phyloP scores from a whole-genome alignment of 768 basidiomycete species.

The Amanita muscaria region DNA sequence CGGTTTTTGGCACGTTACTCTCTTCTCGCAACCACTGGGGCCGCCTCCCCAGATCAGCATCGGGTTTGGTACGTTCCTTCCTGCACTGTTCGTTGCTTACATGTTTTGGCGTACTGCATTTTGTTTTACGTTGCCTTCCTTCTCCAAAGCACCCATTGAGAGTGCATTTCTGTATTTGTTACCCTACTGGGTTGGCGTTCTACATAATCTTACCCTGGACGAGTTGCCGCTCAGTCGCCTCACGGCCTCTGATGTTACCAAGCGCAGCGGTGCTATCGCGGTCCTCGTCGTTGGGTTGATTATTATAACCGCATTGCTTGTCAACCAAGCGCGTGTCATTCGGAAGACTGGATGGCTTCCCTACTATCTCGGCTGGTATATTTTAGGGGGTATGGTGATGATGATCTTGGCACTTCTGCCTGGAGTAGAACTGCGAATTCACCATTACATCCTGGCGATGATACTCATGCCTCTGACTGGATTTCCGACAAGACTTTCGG shows the following conservation, averaged over 20 bases:
- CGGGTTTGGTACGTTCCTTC: slow-evolving; percentile 74
- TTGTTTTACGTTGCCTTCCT: slow-evolving; percentile 66
- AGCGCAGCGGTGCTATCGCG: slow-evolving; percentile 57
- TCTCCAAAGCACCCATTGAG: slow-evolving; percentile 62
- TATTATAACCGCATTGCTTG: slow-evolving; percentile 45
- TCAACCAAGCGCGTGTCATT: slow-evolving; percentile 77
- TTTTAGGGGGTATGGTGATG: slow-evolving; percentile 53
- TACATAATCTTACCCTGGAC: slow-evolving; percentile 64
- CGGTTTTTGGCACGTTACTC: slow-evolving; percentile 76
- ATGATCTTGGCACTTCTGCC: slow-evolving; percentile 64
- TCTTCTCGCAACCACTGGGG: slow-evolving; percentile 67
- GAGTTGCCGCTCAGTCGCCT: slow-evolving; percentile 72
- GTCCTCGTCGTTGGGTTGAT: slow-evolving; percentile 63
- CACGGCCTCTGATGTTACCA: slow-evolving; percentile 55
- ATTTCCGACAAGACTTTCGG: slow-evolving; percentile 73
- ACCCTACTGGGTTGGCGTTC: slow-evolving; percentile 72
- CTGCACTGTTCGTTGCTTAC: slow-evolving; percentile 68
- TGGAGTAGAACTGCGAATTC: slow-evolving; percentile 58
- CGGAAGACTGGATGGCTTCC: slow-evolving; percentile 80
- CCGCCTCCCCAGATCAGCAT: slow-evolving; percentile 60
- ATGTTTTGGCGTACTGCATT: slow-evolving; percentile 72
- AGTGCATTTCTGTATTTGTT: slow-evolving; percentile 64
- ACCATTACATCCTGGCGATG: slow-evolving; percentile 79
- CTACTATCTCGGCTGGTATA: slow-evolving; percentile 69
- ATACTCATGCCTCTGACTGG: slow-evolving; percentile 68